Conservation (phyloP, 2,329 filamentous ascomycete species). For the Coniochaeta sp. region DNA sequence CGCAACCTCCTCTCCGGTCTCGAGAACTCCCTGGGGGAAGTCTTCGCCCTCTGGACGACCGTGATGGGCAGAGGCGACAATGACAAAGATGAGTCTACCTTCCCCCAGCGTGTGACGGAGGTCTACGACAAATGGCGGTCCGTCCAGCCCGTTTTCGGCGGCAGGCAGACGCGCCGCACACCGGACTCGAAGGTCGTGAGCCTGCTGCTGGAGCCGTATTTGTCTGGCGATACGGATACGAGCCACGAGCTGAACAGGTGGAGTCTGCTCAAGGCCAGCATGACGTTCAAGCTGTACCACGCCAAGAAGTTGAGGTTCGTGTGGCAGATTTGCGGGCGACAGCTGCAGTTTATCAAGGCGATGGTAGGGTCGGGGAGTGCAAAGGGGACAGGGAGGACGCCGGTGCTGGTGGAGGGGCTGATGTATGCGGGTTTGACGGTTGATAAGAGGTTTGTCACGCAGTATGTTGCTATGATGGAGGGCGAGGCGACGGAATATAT, state of each 20-base stretch:
- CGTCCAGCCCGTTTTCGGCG: conserved; percentile 28
- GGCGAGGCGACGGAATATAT: conserved; percentile 12
- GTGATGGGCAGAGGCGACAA: conserved; percentile 7
- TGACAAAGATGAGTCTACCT: conserved; percentile 11
- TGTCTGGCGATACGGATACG: conserved; percentile 8
- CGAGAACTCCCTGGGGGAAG: conserved; percentile 20
- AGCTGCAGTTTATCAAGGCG: conserved; percentile 42
- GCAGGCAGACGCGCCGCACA: conserved; percentile 6
- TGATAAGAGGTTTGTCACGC: conserved; percentile 17
- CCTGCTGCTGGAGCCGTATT: conserved; percentile 21
- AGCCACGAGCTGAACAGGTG: conserved; percentile 28
- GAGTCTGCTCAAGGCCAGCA: conserved; percentile 44
- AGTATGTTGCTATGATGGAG: conserved; percentile 14
- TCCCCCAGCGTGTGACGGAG: conserved; percentile 21
- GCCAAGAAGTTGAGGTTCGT: conserved; percentile 21
- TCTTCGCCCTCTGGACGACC: conserved; percentile 25
- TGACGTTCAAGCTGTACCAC: conserved; percentile 34
- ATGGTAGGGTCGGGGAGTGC: conserved; percentile 8
- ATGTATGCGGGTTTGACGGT: conserved; percentile 17
- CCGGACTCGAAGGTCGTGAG: conserved; percentile 17
- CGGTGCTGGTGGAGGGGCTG: conserved; percentile 10
- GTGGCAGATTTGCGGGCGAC: conserved; percentile 41
- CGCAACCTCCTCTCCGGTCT: conserved; percentile 26
- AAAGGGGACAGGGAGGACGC: conserved; percentile 10
- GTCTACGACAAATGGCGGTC: conserved; percentile 33